phyloP scores from a whole-genome alignment of 352 stramenopile genomes.

The Plasmopara viticola region DNA sequence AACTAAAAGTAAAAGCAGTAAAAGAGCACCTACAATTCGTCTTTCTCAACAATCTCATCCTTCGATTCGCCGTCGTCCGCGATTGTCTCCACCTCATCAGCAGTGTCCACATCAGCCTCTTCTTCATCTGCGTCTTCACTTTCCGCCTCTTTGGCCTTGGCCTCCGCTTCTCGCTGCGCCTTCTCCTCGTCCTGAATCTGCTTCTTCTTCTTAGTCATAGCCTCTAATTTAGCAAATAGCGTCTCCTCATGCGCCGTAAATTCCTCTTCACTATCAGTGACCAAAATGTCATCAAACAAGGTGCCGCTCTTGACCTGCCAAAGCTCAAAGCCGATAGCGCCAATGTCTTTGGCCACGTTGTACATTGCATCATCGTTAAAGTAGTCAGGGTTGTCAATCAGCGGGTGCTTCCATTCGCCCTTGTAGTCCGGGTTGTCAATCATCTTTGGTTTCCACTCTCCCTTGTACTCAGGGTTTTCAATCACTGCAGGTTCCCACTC shows the following conservation, averaged over 20 bases:
- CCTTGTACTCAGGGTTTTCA: constrained; percentile 96
- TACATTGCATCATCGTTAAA: constrained; percentile 92
- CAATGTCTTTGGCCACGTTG: constrained; percentile 93
- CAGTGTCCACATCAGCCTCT: constrained; percentile 24
- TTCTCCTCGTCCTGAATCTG: constrained; percentile 71
- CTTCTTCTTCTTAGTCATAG: constrained; percentile 72
- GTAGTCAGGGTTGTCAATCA: constrained; percentile 97
- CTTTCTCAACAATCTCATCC: constrained; percentile 28
- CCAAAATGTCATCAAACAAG: constrained; percentile 99
- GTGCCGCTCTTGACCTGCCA: constrained; percentile 98
- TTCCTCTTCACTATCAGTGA: constrained; percentile 95
- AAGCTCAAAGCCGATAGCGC: constrained; percentile 98
- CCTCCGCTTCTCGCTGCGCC: constrained; percentile 59
- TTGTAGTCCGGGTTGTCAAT: constrained; percentile 99
- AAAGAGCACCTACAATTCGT: constrained; percentile 37
- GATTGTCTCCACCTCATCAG: background rate
- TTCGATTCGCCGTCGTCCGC: constrained; percentile 6
- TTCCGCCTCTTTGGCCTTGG: constrained; percentile 69
- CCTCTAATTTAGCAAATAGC: constrained; percentile 83
- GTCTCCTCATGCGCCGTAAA: constrained; percentile 95
- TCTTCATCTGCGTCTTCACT: constrained; percentile 56
- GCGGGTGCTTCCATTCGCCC: constrained; percentile 94
- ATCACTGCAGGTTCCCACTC: constrained; percentile 96
- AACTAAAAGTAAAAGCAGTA: constrained; percentile 18
- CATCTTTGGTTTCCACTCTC: constrained; percentile 96